Percentiles rank a stretch among this genome's conserved stretches.
These are phyloP conservation scores for Tolypocladium paradoxum DNA, from an alignment of 2,329 filamentous ascomycete species.

Conservation along the genomic window DNA sequence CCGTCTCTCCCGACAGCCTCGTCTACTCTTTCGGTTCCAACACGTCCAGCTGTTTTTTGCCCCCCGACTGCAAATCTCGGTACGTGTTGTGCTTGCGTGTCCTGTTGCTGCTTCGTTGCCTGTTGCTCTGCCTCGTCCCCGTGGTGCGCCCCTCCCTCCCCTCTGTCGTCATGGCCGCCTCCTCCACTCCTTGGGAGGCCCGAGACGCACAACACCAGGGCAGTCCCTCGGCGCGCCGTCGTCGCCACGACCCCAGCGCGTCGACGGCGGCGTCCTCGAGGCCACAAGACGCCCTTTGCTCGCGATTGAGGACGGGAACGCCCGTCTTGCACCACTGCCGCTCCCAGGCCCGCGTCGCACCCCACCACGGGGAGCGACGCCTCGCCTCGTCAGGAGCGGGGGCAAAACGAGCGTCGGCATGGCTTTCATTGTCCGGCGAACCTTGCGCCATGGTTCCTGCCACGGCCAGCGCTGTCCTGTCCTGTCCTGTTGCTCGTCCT, in stretches of 20 bases:
- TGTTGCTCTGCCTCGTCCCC: constrained; percentile 5
- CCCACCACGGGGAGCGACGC: neutral
- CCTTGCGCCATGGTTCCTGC: neutral
- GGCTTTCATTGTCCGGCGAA: neutral
- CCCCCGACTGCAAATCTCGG: constrained; percentile 1
- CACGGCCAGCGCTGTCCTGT: neutral
- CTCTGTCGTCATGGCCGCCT: constrained; percentile 29
- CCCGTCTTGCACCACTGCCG: neutral
- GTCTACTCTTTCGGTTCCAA: neutral
- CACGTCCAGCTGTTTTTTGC: neutral
- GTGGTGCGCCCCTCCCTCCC: constrained; percentile 17
- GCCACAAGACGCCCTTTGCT: neutral
- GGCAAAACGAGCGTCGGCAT: neutral
- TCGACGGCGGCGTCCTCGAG: neutral
- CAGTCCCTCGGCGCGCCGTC: neutral
- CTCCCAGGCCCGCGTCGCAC: neutral
- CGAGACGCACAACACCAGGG: neutral
- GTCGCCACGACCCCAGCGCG: neutral
- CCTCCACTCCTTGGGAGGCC: constrained; percentile 7
- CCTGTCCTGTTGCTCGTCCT: neutral
- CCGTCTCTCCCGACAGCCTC: constrained; percentile 7
- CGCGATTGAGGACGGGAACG: neutral
- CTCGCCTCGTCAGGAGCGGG: neutral
- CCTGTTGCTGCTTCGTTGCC: constrained; percentile 4
- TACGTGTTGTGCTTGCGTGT: constrained; percentile 5